Evolutionary conservation across 2,329 filamentous ascomycete genomes (phyloP).

Genomic region (Colletotrichum navitas): DNA sequence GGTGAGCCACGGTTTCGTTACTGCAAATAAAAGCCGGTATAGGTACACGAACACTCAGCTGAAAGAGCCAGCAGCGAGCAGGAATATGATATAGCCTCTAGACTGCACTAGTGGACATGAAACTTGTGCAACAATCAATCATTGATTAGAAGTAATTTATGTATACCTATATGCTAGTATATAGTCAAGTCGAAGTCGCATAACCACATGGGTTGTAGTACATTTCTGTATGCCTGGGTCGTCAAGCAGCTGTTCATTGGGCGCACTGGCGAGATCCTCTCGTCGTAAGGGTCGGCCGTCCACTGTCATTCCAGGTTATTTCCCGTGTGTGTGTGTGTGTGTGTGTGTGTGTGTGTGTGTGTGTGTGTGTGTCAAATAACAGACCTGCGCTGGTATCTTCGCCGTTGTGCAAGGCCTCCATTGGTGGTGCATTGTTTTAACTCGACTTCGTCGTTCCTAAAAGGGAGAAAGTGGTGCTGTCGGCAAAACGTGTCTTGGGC

Average conservation of each 20-base stretch:
- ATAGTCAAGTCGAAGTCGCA: not conserved
- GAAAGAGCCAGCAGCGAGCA: not conserved
- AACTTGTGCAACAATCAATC: not conserved
- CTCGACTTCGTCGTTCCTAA: not conserved
- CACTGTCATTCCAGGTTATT: not conserved
- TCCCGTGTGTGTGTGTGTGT: no score
- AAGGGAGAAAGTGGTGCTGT: not conserved
- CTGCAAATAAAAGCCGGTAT: not conserved
- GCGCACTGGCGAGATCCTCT: not conserved
- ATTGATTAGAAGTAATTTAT: constrained; percentile 11
- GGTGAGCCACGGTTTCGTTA: no score
- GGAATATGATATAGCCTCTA: not conserved
- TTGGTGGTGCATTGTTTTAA: not conserved
- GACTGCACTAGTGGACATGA: not conserved
- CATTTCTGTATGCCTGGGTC: not conserved
- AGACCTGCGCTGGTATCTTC: not conserved
- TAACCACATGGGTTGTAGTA: not conserved
- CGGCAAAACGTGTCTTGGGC: not conserved
- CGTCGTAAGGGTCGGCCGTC: not conserved
- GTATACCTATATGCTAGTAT: not conserved
- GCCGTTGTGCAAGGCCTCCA: not conserved
- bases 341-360: not conserved
- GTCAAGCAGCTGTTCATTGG: not conserved
- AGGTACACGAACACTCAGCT: not conserved
- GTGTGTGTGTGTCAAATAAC: not conserved